phyloP scores from a whole-genome alignment of 2,329 filamentous ascomycete genomes.

The Xylaria arbuscula region DNA sequence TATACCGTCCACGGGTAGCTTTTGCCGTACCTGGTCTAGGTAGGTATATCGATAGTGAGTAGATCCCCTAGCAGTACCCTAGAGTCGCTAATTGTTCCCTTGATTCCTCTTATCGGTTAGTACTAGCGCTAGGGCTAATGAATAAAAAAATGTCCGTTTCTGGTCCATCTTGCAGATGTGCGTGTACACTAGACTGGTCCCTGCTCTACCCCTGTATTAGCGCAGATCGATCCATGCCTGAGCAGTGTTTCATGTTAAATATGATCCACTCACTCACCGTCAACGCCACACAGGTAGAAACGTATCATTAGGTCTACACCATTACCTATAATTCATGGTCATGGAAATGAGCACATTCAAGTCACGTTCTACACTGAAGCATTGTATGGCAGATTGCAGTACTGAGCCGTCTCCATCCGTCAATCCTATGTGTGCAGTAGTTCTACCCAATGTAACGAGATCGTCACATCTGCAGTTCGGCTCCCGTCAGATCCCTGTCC shows the following conservation, averaged over 20 bases:
- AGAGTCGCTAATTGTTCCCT: background rate
- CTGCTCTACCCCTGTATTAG: constrained; percentile 11
- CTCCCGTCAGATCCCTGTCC: too few species aligned
- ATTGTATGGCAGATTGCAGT: too few species aligned
- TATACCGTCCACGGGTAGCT: too few species aligned
- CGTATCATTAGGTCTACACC: too few species aligned
- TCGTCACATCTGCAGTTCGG: too few species aligned
- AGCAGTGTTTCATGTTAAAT: constrained; percentile 47
- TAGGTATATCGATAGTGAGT: background rate
- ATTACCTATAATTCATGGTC: too few species aligned
- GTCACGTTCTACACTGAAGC: too few species aligned
- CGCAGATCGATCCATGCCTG: constrained; percentile 36
- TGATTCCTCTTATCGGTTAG: background rate
- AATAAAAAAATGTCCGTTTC: background rate
- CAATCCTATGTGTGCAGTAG: too few species aligned
- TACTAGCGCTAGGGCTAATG: background rate
- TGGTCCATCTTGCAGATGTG: constrained; percentile 3
- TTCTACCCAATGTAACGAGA: too few species aligned
- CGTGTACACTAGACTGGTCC: background rate
- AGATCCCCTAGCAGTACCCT: too few species aligned
- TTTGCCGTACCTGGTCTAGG: background rate
- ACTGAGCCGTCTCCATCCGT: too few species aligned
- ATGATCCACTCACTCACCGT: constrained; percentile 40
- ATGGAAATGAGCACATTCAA: too few species aligned
- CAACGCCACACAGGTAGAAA: constrained; percentile 36